phyloP scores from a whole-genome alignment of 768 basidiomycete species.

The Xerocomellus dryophilus region DNA sequence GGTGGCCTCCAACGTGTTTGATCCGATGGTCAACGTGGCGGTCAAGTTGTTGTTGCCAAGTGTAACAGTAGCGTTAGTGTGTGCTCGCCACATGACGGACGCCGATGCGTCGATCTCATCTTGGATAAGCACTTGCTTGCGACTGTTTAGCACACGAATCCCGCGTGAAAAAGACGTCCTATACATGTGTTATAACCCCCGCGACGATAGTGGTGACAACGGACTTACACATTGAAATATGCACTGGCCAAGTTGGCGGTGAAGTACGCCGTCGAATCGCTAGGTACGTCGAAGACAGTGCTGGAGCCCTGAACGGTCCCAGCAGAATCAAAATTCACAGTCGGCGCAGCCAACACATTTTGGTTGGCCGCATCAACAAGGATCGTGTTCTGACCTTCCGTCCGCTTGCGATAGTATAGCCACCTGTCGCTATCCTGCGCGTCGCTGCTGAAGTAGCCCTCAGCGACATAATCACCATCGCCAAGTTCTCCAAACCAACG shows the following conservation, averaged over 20 bases:
- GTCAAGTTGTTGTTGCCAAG: slow-evolving; percentile 53
- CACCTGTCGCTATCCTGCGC: slow-evolving; percentile 69
- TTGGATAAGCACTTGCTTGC: slow-evolving; percentile 87
- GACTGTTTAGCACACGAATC: slow-evolving; percentile 74
- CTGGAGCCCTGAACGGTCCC: slow-evolving; percentile 81
- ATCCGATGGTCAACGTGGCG: slow-evolving; percentile 73
- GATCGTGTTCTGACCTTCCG: slow-evolving; percentile 96
- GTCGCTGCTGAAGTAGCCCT: slow-evolving; percentile 76
- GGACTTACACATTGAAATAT: slow-evolving; percentile 67
- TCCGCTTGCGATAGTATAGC: slow-evolving; percentile 94
- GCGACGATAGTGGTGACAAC: neutral
- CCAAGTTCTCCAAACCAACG: slow-evolving; percentile 97
- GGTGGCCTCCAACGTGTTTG: slow-evolving; percentile 59
- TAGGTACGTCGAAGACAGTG: slow-evolving; percentile 64
- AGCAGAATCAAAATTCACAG: slow-evolving; percentile 46
- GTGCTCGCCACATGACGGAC: slow-evolving; percentile 83
- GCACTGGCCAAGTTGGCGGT: slow-evolving; percentile 74
- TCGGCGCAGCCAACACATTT: slow-evolving; percentile 65
- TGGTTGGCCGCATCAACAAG: slow-evolving; percentile 77
- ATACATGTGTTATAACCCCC: slow-evolving; percentile 16
- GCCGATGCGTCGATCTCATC: slow-evolving; percentile 75
- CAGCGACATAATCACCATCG: slow-evolving; percentile 76
- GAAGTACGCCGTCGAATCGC: slow-evolving; percentile 77
- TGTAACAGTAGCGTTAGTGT: slow-evolving; percentile 88
- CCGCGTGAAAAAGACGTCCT: slow-evolving; percentile 81